Base-by-base conservation (phyloP, 2,329 filamentous ascomycete genomes). In the Neobulgaria alba region DNA sequence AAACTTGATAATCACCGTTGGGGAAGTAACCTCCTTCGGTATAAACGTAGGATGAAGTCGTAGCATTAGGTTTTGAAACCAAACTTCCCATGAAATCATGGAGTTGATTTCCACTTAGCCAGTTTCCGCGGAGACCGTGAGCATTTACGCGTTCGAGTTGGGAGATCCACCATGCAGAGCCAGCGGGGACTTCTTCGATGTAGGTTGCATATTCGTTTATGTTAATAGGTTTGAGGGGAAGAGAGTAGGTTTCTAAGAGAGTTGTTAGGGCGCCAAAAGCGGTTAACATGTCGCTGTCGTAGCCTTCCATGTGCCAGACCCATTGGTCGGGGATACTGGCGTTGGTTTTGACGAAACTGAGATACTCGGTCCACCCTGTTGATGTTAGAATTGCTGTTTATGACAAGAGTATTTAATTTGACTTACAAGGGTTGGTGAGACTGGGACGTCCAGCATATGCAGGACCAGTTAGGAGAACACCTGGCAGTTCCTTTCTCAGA, bases 1-100 rank as follows among this genome's bases (percentile, higher is more conserved):
- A 71, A 8, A 71, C 60, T 38, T 68, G 65, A 53, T 59, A 71
- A 17, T 67, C 64, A 2, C 63, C 62, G 26, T 58, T 63, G 2
- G 64, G 57, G 31, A 48, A 62, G 48, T 69, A 70, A 0, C 58
- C 62, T 1, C 51, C 53, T 3, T 36, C 52, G 8, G 46, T 55
- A 1, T 41, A 15, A 33, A 36, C 49, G 23, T 49, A 50, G 8
- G 16, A 23, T 9, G 41, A 40, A 23, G 35, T 46, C 5, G 21
- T 29, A 5, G 47, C 43, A 36, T 51, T 38, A 8, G 43, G 41
- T 20, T 55, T 55, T 3, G 39, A 41, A 2, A 55, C 17, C n/a
- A 57, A 26, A 14, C 39, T 43, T 3, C 42, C 54, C 30, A 57
- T 38, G 18, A 52, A 49, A 33, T 53, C 50, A 26, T 53, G 52